phyloP scores from a whole-genome alignment of 352 stramenopile species.

The Blastocystis sp. region DNA sequence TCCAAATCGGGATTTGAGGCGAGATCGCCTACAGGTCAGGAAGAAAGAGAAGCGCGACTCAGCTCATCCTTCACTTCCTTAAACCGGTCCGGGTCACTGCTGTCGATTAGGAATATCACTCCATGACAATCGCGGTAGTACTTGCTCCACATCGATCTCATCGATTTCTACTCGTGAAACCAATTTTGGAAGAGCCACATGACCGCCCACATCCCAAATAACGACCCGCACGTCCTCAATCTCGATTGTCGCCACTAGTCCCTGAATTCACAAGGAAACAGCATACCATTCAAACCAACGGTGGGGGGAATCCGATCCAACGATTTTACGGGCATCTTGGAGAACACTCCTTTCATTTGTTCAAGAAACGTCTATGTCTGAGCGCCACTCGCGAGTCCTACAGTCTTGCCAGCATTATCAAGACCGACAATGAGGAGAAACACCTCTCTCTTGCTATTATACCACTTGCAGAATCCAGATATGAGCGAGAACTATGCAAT shows the following conservation, averaged over 20 bases:
- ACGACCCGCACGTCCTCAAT: conserved; percentile 74
- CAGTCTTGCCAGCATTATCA: conserved; percentile 85
- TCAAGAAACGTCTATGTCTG: conserved; percentile 79
- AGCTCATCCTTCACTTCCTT: conserved; percentile 79
- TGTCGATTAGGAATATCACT: conserved; percentile 81
- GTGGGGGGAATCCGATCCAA: conserved; percentile 86
- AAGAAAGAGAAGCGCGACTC: conserved; percentile 71
- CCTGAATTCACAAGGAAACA: background rate
- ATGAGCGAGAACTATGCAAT: conserved; percentile 78
- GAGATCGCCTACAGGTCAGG: background rate
- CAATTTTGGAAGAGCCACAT: conserved; percentile 73
- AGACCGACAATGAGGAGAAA: conserved; percentile 86
- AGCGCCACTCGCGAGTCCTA: background rate
- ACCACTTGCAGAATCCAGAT: conserved; percentile 79
- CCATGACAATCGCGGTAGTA: conserved; percentile 84
- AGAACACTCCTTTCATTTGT: conserved; percentile 84
- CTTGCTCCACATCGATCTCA: conserved; percentile 83
- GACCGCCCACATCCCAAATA: conserved; percentile 81
- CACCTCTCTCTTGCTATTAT: conserved; percentile 82
- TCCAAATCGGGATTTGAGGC: conserved; percentile 75
- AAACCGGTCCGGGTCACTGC: conserved; percentile 77
- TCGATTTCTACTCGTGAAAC: conserved; percentile 74
- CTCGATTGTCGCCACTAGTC: conserved; percentile 73
- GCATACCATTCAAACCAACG: conserved; percentile 83
- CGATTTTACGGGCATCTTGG: conserved; percentile 82